Evolutionary conservation across 768 basidiomycete genomes (phyloP), one percentile per base, ranked within the genome.

Genomic region (Gautieria morchelliformis): DNA sequence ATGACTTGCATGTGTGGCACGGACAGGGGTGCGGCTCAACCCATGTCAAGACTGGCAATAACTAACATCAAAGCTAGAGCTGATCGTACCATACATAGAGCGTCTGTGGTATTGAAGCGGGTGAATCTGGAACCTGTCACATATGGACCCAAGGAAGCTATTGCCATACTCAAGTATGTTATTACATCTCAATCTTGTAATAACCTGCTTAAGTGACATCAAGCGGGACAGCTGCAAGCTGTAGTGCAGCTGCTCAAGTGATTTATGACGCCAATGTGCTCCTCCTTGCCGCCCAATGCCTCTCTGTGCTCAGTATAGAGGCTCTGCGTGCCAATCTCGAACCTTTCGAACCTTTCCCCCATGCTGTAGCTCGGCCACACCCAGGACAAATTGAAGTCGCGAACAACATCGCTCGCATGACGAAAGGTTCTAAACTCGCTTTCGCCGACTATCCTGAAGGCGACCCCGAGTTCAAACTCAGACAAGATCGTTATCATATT

Each of bases 341-440:
- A 7, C 61, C 62, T 12, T 67, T 67, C 59, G 35, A 63, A 49
- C 56, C 61, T 35, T 69, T 68, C 61, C 59, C 66, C 12, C 66
- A 67, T 59, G 66, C 66, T 47, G 56, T 62, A 22, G 53, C 63
- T 9, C 65, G 68, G 14, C 68, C 68, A 3, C 67, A 68, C 53
- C 62, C 67, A 3, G 64, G 64, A 12, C 68, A 69, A 59, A 56
- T 68, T 51, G 63, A 66, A 46, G 59, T 52, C 11, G 68, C 67
- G 20, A 37, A 41, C 32, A 65, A 63, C 58, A 60, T 67, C 30
- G 60, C 63, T 14, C 53, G 59, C 15, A 24, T 64, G 24, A 22
- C 58, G 8, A 45, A 41, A 1, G 67, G 61, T 8, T 50, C 42
- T 22, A 40, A 53, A 14, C 56, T 67, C 14, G 67, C 64, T 17